Percentiles rank a stretch among this genome's conserved stretches.
Evolutionary conservation across 805 yeast genomes (phyloP).

Genomic region (Grigorovia humatica): DNA sequence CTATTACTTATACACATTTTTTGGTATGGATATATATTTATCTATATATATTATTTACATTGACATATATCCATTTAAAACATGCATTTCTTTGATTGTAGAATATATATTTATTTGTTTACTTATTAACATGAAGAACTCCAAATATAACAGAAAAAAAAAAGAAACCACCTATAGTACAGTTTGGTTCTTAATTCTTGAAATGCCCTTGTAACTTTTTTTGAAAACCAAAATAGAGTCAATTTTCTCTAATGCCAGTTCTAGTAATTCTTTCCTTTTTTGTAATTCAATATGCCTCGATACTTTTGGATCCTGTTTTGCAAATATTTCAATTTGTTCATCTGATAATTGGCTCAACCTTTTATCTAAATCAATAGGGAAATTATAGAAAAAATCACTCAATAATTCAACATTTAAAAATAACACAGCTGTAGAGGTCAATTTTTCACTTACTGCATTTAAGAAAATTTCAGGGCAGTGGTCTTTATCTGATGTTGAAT

Average conservation of each 20-base stretch:
- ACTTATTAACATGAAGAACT: not conserved
- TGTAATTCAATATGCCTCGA: constrained; percentile 87
- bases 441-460: constrained; percentile 83
- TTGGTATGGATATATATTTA: not conserved
- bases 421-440: constrained; percentile 86
- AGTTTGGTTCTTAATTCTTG: not conserved
- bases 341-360: constrained; percentile 51
- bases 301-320: constrained; percentile 88
- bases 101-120: not conserved
- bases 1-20: not conserved
- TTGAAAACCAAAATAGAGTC: constrained; percentile 42
- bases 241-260: constrained; percentile 72
- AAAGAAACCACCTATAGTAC: not conserved
- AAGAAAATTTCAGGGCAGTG: constrained; percentile 91
- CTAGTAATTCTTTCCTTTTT: constrained; percentile 81
- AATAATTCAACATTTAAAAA: constrained; percentile 88
- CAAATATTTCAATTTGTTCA: constrained; percentile 79
- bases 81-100: not conserved
- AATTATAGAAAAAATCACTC: constrained; percentile 90
- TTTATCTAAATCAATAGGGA: constrained; percentile 85
- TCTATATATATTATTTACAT: not conserved
- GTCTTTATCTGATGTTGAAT: constrained; percentile 67
- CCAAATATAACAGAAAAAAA: not conserved
- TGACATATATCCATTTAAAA: not conserved
- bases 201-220: constrained; percentile 24